Conservation (phyloP, 345 rosid species). For the Abelmoschus esculentus region DNA sequence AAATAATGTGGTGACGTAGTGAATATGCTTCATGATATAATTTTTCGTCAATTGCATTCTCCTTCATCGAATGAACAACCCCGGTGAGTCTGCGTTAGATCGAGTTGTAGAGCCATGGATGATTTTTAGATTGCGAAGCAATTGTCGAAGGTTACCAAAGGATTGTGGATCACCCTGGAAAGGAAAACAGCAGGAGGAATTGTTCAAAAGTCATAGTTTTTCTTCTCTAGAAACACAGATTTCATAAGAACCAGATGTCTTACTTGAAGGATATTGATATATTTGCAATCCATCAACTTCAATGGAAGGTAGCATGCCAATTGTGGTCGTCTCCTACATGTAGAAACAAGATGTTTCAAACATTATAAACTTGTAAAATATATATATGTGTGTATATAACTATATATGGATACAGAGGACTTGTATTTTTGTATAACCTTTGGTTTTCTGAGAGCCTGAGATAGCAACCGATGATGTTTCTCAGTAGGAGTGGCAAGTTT, state of each 20-base stretch:
- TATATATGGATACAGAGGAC: not conserved
- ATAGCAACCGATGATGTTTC: conserved; percentile 36
- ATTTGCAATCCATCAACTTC: conserved; percentile 14
- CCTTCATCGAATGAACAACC: not conserved
- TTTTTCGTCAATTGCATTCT: not conserved
- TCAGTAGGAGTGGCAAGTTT: conserved; percentile 21
- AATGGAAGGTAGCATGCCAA: conserved; percentile 16
- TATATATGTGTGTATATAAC: too few relatives aligned
- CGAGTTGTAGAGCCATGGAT: not conserved
- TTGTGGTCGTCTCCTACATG: conserved; percentile 16
- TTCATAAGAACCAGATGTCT: not conserved
- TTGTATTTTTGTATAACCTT: conserved; percentile 27
- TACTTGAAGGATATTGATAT: conserved; percentile 22
- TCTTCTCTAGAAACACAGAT: too few relatives aligned
- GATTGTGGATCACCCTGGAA: conserved; percentile 21
- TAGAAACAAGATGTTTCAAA: not conserved
- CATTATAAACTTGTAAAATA: too few relatives aligned
- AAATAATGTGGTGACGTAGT: too few relatives aligned
- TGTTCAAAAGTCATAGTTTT: not conserved
- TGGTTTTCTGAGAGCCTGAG: conserved; percentile 32
- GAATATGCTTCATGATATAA: too few relatives aligned
- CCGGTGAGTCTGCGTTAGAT: not conserved
- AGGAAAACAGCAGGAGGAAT: not conserved
- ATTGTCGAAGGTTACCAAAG: not conserved
- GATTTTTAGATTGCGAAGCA: conserved; percentile 13